phyloP scores from a whole-genome alignment of 495 filamentous ascomycete genomes.

The Penicillium roqueforti region DNA sequence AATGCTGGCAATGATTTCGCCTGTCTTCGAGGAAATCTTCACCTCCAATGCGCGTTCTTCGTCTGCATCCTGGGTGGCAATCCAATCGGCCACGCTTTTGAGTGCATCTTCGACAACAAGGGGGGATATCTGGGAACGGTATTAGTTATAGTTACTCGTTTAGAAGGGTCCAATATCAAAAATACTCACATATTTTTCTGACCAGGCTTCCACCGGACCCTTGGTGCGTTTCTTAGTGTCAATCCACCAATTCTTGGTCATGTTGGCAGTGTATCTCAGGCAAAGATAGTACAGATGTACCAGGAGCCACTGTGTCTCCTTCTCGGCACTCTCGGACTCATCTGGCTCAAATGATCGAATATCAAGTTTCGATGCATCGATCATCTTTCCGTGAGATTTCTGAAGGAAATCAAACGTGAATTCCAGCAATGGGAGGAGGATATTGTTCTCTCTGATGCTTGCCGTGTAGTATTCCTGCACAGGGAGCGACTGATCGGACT shows the following conservation, averaged over 20 bases:
- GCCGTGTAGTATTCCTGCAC: conserved; percentile 74
- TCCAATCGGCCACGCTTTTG: conserved; percentile 69
- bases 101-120: conserved; percentile 69
- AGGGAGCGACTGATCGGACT: conserved; percentile 57
- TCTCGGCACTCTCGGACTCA: conserved; percentile 54
- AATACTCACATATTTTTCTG: conserved; percentile 62
- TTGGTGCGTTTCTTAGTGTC: conserved; percentile 70
- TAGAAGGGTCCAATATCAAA: too few species aligned
- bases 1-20: conserved; percentile 77
- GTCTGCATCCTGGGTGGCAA: conserved; percentile 45
- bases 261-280: conserved; percentile 67
- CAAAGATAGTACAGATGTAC: conserved; percentile 82
- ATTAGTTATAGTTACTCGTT: conserved; percentile 5
- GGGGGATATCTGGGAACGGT: conserved; percentile 60
- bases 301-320: conserved; percentile 74
- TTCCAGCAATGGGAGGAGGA: conserved; percentile 63
- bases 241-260: conserved; percentile 84
- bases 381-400: conserved; percentile 59
- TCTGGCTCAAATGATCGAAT: conserved; percentile 65
- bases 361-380: conserved; percentile 63
- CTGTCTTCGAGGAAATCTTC: conserved; percentile 62
- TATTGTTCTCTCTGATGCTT: conserved; percentile 68
- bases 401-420: conserved; percentile 82
- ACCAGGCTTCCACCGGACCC: conserved; percentile 72
- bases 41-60: conserved; percentile 68